These are phyloP conservation scores for Fusarium temperatum DNA, from an alignment of 2,329 filamentous ascomycete genomes.

Conservation along the genomic window DNA sequence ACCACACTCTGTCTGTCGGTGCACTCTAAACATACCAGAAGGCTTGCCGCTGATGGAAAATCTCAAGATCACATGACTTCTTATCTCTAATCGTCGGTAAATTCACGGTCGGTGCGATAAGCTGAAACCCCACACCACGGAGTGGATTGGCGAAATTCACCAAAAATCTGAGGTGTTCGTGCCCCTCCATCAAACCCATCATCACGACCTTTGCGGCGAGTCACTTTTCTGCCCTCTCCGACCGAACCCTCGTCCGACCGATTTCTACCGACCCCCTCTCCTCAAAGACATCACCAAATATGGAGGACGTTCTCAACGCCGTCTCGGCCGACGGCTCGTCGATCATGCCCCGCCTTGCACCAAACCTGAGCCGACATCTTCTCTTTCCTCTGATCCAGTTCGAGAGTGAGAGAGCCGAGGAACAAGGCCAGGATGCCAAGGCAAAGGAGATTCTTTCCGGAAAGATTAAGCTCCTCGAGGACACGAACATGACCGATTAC, in stretches of 20 bases:
- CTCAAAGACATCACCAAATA: conserved; percentile 39
- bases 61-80: conserved; percentile 51
- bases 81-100: conserved; percentile 42
- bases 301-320: conserved; percentile 58
- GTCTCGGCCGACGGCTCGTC: conserved; percentile 75
- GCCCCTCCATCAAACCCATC: conserved; percentile 50
- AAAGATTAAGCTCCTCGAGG: conserved; percentile 93
- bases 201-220: conserved; percentile 41
- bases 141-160: conserved; percentile 52
- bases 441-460: conserved; percentile 79
- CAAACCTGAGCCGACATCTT: conserved; percentile 92
- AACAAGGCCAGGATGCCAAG: conserved; percentile 68
- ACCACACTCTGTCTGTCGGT: conserved; percentile 19
- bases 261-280: conserved; percentile 9
- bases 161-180: conserved; percentile 47
- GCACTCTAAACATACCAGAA: conserved; percentile 24
- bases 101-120: conserved; percentile 45
- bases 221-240: conserved; percentile 33
- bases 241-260: conserved; percentile 22
- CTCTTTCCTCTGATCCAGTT: conserved; percentile 98
- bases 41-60: conserved; percentile 42
- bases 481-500: conserved; percentile 99
- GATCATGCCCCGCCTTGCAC: conserved; percentile 88
- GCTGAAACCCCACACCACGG: conserved; percentile 48
- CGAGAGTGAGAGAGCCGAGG: conserved; percentile 81